These are phyloP conservation scores for Thielaviopsis populi DNA, from an alignment of 2,329 filamentous ascomycete genomes.

Conservation along the genomic window DNA sequence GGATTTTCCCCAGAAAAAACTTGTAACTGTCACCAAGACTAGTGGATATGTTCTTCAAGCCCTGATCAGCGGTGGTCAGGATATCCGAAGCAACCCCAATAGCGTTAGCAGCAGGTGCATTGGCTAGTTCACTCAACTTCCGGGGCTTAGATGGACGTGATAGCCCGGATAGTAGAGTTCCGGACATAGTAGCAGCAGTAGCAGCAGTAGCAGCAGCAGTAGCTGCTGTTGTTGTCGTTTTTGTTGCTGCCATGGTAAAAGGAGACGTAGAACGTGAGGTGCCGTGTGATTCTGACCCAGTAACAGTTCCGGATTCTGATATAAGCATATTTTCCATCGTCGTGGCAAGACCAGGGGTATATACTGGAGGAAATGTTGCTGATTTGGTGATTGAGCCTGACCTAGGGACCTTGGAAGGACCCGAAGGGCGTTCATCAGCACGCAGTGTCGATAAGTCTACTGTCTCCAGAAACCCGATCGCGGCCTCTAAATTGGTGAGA, in stretches of 20 bases:
- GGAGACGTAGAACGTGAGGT: background rate
- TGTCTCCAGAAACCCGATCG: conserved; percentile 86
- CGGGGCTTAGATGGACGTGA: conserved; percentile 37
- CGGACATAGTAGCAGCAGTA: background rate
- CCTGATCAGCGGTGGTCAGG: conserved; percentile 77
- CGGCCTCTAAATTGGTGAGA: conserved; percentile 86
- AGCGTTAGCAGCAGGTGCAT: conserved; percentile 59
- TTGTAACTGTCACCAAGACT: conserved; percentile 87
- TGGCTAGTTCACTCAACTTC: conserved; percentile 71
- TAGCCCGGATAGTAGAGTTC: conserved; percentile 9
- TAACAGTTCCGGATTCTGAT: background rate
- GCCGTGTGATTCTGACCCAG: background rate
- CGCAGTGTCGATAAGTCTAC: conserved; percentile 83
- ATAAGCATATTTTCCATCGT: conserved; percentile 18
- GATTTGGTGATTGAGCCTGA: conserved; percentile 33
- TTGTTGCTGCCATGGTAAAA: background rate
- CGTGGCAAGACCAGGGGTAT: conserved; percentile 28
- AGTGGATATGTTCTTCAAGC: conserved; percentile 79
- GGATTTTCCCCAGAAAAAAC: conserved; percentile 77
- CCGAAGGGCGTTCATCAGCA: conserved; percentile 58
- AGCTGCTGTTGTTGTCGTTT: background rate
- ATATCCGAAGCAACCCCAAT: conserved; percentile 73
- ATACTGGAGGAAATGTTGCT: conserved; percentile 42
- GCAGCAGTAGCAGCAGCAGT: background rate
- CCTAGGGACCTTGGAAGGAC: conserved; percentile 44